These are phyloP conservation scores for Fusarium setosum DNA, from an alignment of 2,329 filamentous ascomycete species.

Conservation along the genomic window DNA sequence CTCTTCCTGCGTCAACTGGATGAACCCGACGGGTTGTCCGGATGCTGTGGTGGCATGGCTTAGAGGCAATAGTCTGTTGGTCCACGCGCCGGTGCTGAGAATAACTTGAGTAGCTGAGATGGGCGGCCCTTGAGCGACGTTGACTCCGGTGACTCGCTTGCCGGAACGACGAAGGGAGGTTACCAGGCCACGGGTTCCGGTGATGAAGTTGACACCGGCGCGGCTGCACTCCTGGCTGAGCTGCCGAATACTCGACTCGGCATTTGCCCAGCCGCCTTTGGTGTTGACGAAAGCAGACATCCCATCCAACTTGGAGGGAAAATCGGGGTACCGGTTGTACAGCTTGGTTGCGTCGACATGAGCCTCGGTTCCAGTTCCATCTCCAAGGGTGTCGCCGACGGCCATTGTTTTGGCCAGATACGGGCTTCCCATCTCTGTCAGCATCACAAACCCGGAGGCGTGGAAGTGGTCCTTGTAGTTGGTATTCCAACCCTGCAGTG, in stretches of 20 bases:
- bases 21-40: conserved; percentile 73
- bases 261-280: conserved; percentile 45
- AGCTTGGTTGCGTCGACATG: background rate
- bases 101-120: conserved; percentile 69
- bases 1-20: conserved; percentile 69
- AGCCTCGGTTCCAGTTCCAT: background rate
- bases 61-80: conserved; percentile 61
- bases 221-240: conserved; percentile 36
- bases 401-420: background rate
- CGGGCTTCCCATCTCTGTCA: background rate
- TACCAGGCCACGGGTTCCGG: conserved; percentile 42
- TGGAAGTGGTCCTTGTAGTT: conserved; percentile 33
- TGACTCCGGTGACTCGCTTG: conserved; percentile 33
- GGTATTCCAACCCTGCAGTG: conserved; percentile 36
- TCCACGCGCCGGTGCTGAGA: conserved; percentile 77
- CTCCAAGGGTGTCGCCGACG: background rate
- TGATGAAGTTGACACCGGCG: conserved; percentile 44
- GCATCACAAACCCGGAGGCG: conserved; percentile 42
- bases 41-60: conserved; percentile 49
- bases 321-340: conserved; percentile 1
- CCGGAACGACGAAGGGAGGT: conserved; percentile 24
- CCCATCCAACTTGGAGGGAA: conserved; percentile 7
- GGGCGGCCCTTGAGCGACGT: conserved; percentile 47
- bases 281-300: conserved; percentile 15
- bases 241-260: conserved; percentile 32